These are phyloP conservation scores for Trichaptum fuscoviolaceum DNA, from an alignment of 768 basidiomycete species.

Conservation along the genomic window DNA sequence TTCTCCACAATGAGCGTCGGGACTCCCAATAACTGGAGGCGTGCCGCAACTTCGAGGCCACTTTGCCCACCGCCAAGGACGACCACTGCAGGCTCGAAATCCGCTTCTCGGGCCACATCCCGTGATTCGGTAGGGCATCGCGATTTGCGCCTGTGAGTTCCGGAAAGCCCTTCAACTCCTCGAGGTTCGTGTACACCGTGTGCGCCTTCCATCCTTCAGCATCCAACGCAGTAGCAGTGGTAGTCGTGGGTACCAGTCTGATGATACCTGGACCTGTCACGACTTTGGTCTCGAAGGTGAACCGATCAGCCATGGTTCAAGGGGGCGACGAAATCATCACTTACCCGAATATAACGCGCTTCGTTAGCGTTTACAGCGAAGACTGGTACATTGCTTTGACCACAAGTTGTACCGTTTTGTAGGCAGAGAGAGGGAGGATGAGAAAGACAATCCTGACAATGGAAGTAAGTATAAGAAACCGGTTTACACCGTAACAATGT, in stretches of 20 bases:
- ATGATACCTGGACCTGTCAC: conserved; percentile 49
- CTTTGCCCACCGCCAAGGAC: conserved; percentile 27
- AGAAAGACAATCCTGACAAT: conserved; percentile 10
- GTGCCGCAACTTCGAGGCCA: conserved; percentile 31
- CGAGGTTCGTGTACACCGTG: conserved; percentile 25
- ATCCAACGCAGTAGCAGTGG: conserved; percentile 13
- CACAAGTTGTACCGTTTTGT: conserved; percentile 21
- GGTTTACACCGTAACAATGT: no score
- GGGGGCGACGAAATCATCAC: neutral
- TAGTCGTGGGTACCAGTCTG: conserved; percentile 34
- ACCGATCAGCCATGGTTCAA: no score
- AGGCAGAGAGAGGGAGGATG: conserved; percentile 12
- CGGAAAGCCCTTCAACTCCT: conserved; percentile 22
- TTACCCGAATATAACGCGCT: conserved; percentile 25
- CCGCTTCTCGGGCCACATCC: conserved; percentile 25
- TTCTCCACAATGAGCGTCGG: conserved; percentile 29
- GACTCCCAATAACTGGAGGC: conserved; percentile 29
- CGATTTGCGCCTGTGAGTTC: conserved; percentile 18
- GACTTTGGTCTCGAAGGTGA: conserved; percentile 46
- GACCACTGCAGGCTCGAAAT: conserved; percentile 28
- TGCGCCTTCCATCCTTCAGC: conserved; percentile 25
- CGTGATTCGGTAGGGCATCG: conserved; percentile 18
- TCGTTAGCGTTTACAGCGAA: conserved; percentile 26
- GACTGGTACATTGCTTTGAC: conserved; percentile 27
- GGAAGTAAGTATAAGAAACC: neutral